Evolutionary conservation across 257 asterid species (phyloP).

Genomic region (Nicotiana benthamiana): DNA sequence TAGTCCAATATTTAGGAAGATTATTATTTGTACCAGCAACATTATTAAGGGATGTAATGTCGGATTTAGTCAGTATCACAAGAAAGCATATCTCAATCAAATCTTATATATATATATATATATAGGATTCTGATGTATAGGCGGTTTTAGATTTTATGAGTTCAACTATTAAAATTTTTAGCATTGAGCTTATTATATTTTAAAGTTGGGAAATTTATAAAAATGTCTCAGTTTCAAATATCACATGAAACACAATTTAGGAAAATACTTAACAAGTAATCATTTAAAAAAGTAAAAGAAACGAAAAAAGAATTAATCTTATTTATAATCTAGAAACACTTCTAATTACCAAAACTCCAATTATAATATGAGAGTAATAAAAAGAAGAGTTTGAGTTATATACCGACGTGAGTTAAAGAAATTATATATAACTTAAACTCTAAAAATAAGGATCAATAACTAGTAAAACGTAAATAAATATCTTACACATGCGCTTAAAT

Average conservation of each 20-base stretch:
- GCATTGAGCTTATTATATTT: too few relatives aligned
- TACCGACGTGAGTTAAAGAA: too few relatives aligned
- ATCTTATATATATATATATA: too few relatives aligned
- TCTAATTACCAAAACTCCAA: background rate
- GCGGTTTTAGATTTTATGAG: too few relatives aligned
- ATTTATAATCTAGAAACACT: background rate
- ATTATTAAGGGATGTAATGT: background rate
- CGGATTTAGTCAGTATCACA: background rate
- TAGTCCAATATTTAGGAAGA: background rate
- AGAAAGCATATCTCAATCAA: too few relatives aligned
- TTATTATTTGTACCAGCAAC: background rate
- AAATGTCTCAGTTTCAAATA: too few relatives aligned
- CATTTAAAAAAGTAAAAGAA: background rate
- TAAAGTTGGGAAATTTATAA: too few relatives aligned
- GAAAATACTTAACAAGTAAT: background rate
- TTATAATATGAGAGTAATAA: too few relatives aligned
- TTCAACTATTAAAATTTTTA: too few relatives aligned
- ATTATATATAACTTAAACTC: background rate
- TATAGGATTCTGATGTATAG: too few relatives aligned
- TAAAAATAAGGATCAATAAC: too few relatives aligned
- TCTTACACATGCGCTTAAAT: slow-evolving; percentile 77
- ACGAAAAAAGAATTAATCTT: background rate
- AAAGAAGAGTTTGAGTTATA: too few relatives aligned
- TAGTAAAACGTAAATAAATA: background rate
- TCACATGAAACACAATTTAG: background rate